Evolutionary conservation across 2,329 filamentous ascomycete species (phyloP).

Genomic region (Fusarium ambrosium): DNA sequence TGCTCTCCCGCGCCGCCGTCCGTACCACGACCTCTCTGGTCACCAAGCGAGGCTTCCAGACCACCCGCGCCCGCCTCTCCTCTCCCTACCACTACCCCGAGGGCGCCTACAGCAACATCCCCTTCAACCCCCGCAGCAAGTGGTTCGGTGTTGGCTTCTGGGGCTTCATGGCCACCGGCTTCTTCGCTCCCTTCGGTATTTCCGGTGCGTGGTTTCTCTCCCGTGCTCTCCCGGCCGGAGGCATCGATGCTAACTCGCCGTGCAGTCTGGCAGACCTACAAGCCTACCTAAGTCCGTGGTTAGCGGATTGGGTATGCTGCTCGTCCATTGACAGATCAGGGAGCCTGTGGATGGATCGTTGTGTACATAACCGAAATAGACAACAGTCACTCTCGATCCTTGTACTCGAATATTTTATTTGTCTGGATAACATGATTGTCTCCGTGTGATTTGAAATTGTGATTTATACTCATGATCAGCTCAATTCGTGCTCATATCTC

Average conservation of each 20-base stretch:
- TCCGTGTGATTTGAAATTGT: conserved; percentile 15
- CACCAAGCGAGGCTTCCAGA: conserved; percentile 93
- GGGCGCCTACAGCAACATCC: conserved; percentile 93
- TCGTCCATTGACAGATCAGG: conserved; percentile 36
- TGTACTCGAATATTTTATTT: conserved; percentile 46
- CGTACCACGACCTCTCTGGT: conserved; percentile 77
- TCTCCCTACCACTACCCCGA: conserved; percentile 99
- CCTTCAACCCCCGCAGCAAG: conserved; percentile 95
- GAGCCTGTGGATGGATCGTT: conserved; percentile 44
- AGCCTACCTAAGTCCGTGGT: conserved; percentile 52
- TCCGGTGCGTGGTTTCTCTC: conserved; percentile 63
- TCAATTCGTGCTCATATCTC: not conserved
- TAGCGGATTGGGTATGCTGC: conserved; percentile 23
- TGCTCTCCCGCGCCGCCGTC: conserved; percentile 81
- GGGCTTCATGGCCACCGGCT: conserved; percentile 72
- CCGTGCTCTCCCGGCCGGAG: conserved; percentile 14
- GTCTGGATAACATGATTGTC: conserved; percentile 19
- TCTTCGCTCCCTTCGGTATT: conserved; percentile 74
- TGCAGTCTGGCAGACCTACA: conserved; percentile 64
- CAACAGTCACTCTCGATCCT: conserved; percentile 47
- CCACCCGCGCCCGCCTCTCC: conserved; percentile 85
- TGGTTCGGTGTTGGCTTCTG: conserved; percentile 89
- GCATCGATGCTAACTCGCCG: conserved; percentile 37
- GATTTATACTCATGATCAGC: not conserved
- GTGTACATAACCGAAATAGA: conserved; percentile 54